Conservation (phyloP, 306 rosid genomes). For the Trichosanthes truncata region DNA sequence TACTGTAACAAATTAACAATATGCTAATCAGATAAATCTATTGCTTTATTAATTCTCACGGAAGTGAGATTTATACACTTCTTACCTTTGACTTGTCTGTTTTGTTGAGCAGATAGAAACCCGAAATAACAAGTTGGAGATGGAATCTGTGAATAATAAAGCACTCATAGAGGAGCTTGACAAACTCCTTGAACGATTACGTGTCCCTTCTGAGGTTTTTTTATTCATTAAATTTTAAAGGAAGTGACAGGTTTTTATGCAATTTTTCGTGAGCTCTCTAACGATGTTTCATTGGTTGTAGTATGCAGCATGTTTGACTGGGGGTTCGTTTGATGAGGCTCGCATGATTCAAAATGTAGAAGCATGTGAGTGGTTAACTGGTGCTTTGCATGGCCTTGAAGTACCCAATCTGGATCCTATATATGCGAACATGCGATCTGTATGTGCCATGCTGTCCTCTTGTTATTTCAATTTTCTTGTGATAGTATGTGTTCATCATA, state of each 20-base stretch:
- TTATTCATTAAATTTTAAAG: slow-evolving; percentile 4
- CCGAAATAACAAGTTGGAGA: slow-evolving; percentile 89
- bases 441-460: slow-evolving; percentile 29
- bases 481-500: neutral
- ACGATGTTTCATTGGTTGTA: slow-evolving; percentile 38
- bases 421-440: slow-evolving; percentile 77
- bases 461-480: slow-evolving; percentile 7
- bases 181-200: slow-evolving; percentile 68
- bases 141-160: slow-evolving; percentile 76
- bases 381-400: slow-evolving; percentile 60
- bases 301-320: slow-evolving; percentile 76
- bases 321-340: slow-evolving; percentile 72
- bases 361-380: slow-evolving; percentile 85
- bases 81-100: slow-evolving; percentile 1
- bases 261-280: slow-evolving; percentile 11
- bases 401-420: slow-evolving; percentile 55
- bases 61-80: neutral
- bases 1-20: neutral
- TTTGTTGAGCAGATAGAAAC: slow-evolving; percentile 71
- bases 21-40: neutral
- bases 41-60: neutral
- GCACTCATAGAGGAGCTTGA: slow-evolving; percentile 78
- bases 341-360: slow-evolving; percentile 66
- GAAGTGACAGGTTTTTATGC: neutral
- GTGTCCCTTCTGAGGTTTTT: slow-evolving; percentile 77